Percentiles rank a stretch among this genome's conserved stretches.
phyloP scores from a whole-genome alignment of 495 filamentous ascomycete species.

The Talaromyces adpressus region DNA sequence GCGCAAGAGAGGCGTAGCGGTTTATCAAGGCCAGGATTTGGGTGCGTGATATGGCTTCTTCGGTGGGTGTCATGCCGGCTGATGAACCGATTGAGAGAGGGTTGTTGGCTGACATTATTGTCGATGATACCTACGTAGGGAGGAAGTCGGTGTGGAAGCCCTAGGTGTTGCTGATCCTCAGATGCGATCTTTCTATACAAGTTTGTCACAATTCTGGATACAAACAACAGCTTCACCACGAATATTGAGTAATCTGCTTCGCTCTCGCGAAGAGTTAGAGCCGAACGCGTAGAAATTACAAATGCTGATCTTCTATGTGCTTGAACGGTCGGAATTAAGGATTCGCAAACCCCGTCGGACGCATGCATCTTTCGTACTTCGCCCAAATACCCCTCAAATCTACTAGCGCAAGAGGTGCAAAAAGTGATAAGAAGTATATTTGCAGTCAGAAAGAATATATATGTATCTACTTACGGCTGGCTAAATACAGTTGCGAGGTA shows the following conservation, averaged over 20 bases:
- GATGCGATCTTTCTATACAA: too few species aligned
- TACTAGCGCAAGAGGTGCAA: too few species aligned
- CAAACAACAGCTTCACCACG: too few species aligned
- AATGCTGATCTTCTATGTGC: too few species aligned
- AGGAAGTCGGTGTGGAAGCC: too few species aligned
- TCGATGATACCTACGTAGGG: too few species aligned
- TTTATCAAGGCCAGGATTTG: not conserved
- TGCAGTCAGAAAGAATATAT: not conserved
- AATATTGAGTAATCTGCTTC: too few species aligned
- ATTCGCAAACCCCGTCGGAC: not conserved
- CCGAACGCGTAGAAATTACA: too few species aligned
- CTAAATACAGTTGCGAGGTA: not conserved
- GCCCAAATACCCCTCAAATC: too few species aligned
- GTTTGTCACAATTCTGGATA: too few species aligned
- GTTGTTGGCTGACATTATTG: not conserved
- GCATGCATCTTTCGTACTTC: not conserved
- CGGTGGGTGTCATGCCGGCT: not conserved
- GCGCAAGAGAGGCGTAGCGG: slow-evolving; percentile 1
- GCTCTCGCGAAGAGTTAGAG: too few species aligned
- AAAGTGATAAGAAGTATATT: not conserved
- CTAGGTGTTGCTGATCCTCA: too few species aligned
- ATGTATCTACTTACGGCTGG: slow-evolving; percentile 3
- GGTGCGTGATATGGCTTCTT: not conserved
- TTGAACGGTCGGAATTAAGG: not conserved
- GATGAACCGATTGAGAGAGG: not conserved